Conservation (phyloP, 331 rosid genomes). For the Malus hybrid region DNA sequence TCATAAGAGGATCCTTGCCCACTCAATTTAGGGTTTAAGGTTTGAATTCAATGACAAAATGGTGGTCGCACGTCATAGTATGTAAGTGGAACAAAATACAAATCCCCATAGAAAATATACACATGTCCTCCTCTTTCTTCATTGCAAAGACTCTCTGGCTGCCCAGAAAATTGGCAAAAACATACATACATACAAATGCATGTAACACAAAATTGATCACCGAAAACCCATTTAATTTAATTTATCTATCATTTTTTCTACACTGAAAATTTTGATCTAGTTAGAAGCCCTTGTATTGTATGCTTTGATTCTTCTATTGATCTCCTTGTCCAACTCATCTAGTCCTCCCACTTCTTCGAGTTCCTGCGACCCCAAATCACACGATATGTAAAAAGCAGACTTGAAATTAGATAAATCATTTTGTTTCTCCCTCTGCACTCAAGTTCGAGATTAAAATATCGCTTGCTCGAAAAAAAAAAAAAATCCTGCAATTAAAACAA, state of each 20-base stretch:
- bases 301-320: slow-evolving; percentile 48
- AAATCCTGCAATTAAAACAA: no score
- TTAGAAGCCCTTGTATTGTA: slow-evolving; percentile 26
- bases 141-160: not conserved
- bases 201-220: slow-evolving; percentile 10
- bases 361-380: slow-evolving; percentile 49
- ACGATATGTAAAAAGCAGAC: not conserved
- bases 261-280: slow-evolving; percentile 10
- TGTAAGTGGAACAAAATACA: not conserved
- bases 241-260: slow-evolving; percentile 2
- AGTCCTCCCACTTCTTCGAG: slow-evolving; percentile 82
- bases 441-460: no score
- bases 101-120: not conserved
- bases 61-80: not conserved
- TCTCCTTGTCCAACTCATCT: slow-evolving; percentile 82
- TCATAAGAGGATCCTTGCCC: no score
- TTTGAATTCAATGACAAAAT: not conserved
- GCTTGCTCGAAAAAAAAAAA: no score
- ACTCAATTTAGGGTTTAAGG: no score
- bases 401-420: no score
- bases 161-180: no score
- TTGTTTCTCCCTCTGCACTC: no score
- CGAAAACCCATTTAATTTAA: slow-evolving; percentile 3
- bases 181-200: not conserved
- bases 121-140: not conserved